phyloP scores from a whole-genome alignment of 2,329 filamentous ascomycete species.

The Fusarium sterilihyphosum region DNA sequence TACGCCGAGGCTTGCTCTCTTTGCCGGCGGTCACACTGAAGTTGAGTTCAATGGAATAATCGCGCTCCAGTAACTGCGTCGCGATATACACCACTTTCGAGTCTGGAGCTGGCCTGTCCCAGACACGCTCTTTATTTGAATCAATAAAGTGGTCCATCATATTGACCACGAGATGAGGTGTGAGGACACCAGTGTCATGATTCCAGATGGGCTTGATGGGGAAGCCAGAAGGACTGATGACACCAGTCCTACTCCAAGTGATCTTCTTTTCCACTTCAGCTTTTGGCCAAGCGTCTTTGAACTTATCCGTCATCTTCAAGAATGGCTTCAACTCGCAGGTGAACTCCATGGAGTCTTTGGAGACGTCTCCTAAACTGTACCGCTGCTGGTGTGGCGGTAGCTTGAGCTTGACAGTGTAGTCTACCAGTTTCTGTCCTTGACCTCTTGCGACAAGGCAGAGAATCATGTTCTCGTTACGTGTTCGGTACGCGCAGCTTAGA shows the following conservation, averaged over 20 bases:
- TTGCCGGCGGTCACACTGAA: neutral
- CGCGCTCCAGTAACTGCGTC: neutral
- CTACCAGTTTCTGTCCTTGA: neutral
- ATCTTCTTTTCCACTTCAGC: neutral
- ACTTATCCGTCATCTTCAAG: neutral
- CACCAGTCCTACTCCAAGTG: neutral
- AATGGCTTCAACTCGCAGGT: neutral
- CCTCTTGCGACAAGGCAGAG: neutral
- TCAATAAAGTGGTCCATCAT: neutral
- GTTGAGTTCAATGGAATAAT: neutral
- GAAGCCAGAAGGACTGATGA: neutral
- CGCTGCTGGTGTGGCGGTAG: neutral
- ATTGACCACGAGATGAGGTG: neutral
- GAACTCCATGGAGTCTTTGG: rapidly evolving
- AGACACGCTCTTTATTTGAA: neutral
- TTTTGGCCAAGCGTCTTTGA: neutral
- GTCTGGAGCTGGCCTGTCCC: neutral
- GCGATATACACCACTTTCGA: neutral
- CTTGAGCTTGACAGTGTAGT: neutral
- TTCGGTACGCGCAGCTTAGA: neutral
- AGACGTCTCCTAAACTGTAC: rapidly evolving
- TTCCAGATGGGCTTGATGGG: neutral
- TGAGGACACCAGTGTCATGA: rapidly evolving
- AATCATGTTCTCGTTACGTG: neutral
- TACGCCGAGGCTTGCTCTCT: neutral